Conservation (phyloP, 2,329 filamentous ascomycete genomes). For the Fusarium paranaense region DNA sequence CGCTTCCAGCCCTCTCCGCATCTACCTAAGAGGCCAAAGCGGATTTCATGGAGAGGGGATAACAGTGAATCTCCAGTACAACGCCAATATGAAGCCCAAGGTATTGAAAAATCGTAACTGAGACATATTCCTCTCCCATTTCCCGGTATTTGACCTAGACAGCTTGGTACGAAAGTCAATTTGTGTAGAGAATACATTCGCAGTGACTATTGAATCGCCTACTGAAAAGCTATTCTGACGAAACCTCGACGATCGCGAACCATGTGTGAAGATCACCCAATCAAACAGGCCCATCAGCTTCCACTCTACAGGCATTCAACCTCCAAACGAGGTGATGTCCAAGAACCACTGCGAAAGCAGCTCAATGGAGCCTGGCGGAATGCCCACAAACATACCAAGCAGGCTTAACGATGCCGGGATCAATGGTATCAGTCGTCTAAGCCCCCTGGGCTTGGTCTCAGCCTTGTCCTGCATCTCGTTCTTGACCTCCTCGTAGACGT, state of each 20-base stretch:
- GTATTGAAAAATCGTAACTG: too few relatives aligned
- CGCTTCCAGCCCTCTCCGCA: too few relatives aligned
- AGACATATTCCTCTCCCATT: too few relatives aligned
- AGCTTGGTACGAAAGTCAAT: background rate
- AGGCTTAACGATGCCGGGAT: background rate
- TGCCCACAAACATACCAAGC: background rate
- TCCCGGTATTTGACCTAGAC: background rate
- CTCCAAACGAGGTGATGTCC: background rate
- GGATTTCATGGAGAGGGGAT: too few relatives aligned
- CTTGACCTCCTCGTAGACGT: background rate
- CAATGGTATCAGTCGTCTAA: background rate
- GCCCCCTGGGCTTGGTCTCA: background rate
- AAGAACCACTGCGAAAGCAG: background rate
- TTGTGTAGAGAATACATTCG: background rate
- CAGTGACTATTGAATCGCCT: background rate
- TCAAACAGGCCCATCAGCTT: background rate
- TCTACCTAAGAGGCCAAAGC: too few relatives aligned
- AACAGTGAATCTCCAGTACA: too few relatives aligned
- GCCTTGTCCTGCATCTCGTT: background rate
- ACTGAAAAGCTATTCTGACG: background rate
- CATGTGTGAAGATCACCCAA: background rate
- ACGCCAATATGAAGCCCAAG: too few relatives aligned
- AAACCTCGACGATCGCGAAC: background rate
- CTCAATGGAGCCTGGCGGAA: background rate
- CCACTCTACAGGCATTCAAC: background rate